These are phyloP conservation scores for Talaromyces sp. DNA, from an alignment of 2,329 filamentous ascomycete genomes.

Conservation along the genomic window DNA sequence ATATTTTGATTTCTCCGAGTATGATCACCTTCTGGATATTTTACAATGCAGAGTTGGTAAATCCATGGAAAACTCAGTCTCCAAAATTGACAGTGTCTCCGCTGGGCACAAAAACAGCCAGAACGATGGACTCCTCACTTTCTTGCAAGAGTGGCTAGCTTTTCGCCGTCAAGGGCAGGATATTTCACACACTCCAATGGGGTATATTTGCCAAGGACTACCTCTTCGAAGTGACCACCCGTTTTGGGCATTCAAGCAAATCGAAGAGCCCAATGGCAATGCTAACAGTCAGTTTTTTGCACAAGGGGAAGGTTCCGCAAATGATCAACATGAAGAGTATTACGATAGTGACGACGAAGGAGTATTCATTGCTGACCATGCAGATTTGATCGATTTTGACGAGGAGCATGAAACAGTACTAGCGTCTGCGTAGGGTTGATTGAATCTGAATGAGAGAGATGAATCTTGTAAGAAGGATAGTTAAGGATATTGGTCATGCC, in stretches of 20 bases:
- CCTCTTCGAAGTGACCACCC: slow-evolving; percentile 21
- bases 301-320: neutral
- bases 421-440: neutral
- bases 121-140: slow-evolving; percentile 16
- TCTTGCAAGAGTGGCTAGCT: slow-evolving; percentile 32
- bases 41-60: neutral
- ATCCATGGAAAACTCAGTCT: neutral
- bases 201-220: slow-evolving; percentile 29
- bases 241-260: slow-evolving; percentile 20
- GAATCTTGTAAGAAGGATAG: neutral
- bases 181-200: slow-evolving; percentile 32
- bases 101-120: neutral
- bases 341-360: neutral
- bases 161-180: slow-evolving; percentile 31
- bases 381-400: neutral
- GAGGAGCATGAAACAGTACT: neutral
- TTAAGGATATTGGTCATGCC: neutral
- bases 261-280: neutral
- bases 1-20: slow-evolving; percentile 41
- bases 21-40: slow-evolving; percentile 12
- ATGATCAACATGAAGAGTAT: neutral
- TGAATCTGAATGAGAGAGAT: neutral
- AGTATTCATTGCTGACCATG: neutral
- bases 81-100: neutral
- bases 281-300: neutral